Percentiles rank a stretch among this genome's conserved stretches.
Conservation (phyloP, 2,329 filamentous ascomycete genomes). For the Shiraia bambusicola region DNA sequence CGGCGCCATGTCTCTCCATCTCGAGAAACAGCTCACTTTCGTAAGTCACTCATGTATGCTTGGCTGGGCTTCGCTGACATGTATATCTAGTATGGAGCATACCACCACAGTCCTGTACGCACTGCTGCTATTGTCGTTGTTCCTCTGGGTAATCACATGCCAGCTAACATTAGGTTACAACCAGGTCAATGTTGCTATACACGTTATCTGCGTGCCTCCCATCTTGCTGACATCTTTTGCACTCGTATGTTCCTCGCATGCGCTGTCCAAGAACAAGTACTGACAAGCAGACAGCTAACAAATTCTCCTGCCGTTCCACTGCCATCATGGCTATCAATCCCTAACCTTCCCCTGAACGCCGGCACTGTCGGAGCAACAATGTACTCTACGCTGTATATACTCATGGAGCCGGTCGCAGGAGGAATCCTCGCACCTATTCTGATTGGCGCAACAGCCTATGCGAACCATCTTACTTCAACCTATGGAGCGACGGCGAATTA, state of each 20-base stretch:
- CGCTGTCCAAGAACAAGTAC: not conserved
- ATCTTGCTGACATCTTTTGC: slow-evolving; percentile 72
- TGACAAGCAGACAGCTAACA: slow-evolving; percentile 50
- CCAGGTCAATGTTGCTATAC: slow-evolving; percentile 74
- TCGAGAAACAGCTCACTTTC: slow-evolving; percentile 80
- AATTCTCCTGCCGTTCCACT: slow-evolving; percentile 58
- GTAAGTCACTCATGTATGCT: slow-evolving; percentile 54
- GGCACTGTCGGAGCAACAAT: slow-evolving; percentile 59
- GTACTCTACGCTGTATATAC: slow-evolving; percentile 79
- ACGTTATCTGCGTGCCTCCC: slow-evolving; percentile 76
- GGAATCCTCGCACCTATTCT: slow-evolving; percentile 74
- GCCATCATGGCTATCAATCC: slow-evolving; percentile 56
- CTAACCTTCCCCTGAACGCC: slow-evolving; percentile 61
- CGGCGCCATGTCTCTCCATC: slow-evolving; percentile 61
- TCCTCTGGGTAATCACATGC: slow-evolving; percentile 11
- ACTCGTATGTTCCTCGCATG: slow-evolving; percentile 57
- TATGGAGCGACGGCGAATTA: slow-evolving; percentile 62
- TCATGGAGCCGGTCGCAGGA: slow-evolving; percentile 93
- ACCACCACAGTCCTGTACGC: slow-evolving; percentile 71
- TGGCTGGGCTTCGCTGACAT: slow-evolving; percentile 13
- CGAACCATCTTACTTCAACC: slow-evolving; percentile 71
- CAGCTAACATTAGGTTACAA: slow-evolving; percentile 23
- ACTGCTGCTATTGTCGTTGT: not conserved
- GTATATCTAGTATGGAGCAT: slow-evolving; percentile 71
- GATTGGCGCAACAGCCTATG: slow-evolving; percentile 70